phyloP scores from a whole-genome alignment of 2,329 filamentous ascomycete species.

The Colletotrichum gigasporum region DNA sequence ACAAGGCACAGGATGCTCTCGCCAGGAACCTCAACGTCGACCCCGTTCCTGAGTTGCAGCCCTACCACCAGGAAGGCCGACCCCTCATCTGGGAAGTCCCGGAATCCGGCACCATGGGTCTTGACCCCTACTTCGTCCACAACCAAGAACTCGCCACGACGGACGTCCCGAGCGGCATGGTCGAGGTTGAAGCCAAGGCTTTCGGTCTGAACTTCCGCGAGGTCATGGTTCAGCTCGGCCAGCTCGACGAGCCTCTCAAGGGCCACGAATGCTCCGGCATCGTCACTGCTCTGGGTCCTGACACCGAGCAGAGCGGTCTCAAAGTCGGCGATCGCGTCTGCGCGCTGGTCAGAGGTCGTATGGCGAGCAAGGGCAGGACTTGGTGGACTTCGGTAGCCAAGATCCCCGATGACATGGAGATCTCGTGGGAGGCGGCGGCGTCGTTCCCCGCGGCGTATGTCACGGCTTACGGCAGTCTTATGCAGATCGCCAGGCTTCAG shows the following conservation, averaged over 20 bases:
- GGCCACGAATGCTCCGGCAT: constrained; percentile 43
- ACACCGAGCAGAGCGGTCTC: constrained; percentile 34
- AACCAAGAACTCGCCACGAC: neutral
- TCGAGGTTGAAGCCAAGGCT: constrained; percentile 38
- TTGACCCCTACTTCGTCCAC: neutral
- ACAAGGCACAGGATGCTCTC: too few relatives aligned
- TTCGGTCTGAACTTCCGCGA: constrained; percentile 39
- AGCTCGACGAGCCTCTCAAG: constrained; percentile 29
- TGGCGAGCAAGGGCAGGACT: constrained; percentile 34
- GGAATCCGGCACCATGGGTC: neutral
- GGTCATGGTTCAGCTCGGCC: constrained; percentile 34
- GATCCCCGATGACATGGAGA: constrained; percentile 45
- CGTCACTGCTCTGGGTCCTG: constrained; percentile 40
- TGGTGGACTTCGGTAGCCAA: constrained; percentile 36
- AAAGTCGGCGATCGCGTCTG: constrained; percentile 41
- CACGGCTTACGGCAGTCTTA: constrained; percentile 44
- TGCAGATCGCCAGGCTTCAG: constrained; percentile 37
- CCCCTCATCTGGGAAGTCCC: too few relatives aligned
- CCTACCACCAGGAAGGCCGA: too few relatives aligned
- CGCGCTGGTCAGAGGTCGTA: constrained; percentile 26
- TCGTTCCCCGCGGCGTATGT: constrained; percentile 37
- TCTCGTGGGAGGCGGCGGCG: constrained; percentile 47
- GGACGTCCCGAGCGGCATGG: constrained; percentile 22
- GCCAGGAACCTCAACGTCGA: too few relatives aligned
- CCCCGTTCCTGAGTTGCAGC: too few relatives aligned